These are phyloP conservation scores for Trichomonas tenax DNA, from an alignment of 208 protist genomes.

Conservation along the genomic window DNA sequence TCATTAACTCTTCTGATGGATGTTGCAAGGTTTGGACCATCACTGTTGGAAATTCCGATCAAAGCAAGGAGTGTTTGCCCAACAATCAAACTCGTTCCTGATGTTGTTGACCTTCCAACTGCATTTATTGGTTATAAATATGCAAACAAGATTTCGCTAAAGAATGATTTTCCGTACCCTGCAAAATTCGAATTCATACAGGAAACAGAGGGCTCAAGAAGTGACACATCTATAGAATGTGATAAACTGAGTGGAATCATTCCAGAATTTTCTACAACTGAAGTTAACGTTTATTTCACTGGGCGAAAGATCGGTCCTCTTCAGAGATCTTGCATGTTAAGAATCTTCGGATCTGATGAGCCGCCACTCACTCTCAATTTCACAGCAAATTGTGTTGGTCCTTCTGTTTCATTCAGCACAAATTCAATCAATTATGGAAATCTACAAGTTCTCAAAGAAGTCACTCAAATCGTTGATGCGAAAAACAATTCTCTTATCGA, in stretches of 20 bases:
- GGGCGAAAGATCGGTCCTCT: background rate
- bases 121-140: conserved; percentile 13
- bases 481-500: background rate
- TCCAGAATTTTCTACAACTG: too few relatives aligned
- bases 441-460: background rate
- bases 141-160: background rate
- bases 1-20: background rate
- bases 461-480: background rate
- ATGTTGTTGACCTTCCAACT: background rate
- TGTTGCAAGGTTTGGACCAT: background rate
- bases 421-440: background rate
- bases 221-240: background rate
- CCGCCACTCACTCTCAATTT: background rate
- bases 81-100: background rate
- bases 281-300: background rate
- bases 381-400: background rate
- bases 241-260: background rate
- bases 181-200: background rate
- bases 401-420: background rate
- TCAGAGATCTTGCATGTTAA: background rate
- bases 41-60: background rate
- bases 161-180: background rate
- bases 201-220: too few relatives aligned
- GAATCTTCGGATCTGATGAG: conserved; percentile 12
- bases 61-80: background rate